Base-by-base conservation (phyloP, 2,329 filamentous ascomycete species). In the Alternaria sp. region DNA sequence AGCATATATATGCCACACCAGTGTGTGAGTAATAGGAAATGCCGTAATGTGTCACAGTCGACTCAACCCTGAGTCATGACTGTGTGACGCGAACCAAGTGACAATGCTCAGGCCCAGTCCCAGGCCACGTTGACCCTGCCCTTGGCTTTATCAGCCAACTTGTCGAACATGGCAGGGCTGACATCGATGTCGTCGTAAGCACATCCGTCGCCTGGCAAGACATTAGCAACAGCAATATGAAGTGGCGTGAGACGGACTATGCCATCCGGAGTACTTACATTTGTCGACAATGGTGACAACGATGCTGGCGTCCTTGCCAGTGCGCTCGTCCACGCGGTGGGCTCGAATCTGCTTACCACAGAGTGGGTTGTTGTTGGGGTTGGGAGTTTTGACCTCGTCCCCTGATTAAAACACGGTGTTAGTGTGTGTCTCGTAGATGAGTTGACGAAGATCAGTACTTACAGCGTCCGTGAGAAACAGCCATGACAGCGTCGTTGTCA, bases 311-410 rank as follows among this genome's bases (percentile, higher is more conserved):
- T 75, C 73, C 52, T 80, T 82, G 3, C 82, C 83, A n/a, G 68
- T 74, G 54, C 80, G 62, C 55, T 81, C 81, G 10, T 81, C 77
- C 7, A 81, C 77, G 61, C 89, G 81, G 50, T 80, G 82, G 26
- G 92, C 85, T 25, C 89, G 83, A n/a, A 96, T 86, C 76, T 84
- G 88, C 71, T 83, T 82, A 3, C 89, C 89, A 72, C 92, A 95
- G 1, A 92, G 78, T 2, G 88, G 87, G 69, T 92, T 92, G 12
- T 81, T 75, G 74, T 92, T 93, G 0, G 85, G 82, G 63, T 84
- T 77, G 74, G 83, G 81, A 5, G 77, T 81, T 51, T 81, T 80
- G 1, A 82, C 82, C 0, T 87, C 84, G 75, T 93, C 91, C 73
- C 88, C 60, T 62, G n/a, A 26, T 57, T 5, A 15, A 23, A 40